Conservation (phyloP, 352 stramenopile species). For the Globisporangium sylvaticum region DNA sequence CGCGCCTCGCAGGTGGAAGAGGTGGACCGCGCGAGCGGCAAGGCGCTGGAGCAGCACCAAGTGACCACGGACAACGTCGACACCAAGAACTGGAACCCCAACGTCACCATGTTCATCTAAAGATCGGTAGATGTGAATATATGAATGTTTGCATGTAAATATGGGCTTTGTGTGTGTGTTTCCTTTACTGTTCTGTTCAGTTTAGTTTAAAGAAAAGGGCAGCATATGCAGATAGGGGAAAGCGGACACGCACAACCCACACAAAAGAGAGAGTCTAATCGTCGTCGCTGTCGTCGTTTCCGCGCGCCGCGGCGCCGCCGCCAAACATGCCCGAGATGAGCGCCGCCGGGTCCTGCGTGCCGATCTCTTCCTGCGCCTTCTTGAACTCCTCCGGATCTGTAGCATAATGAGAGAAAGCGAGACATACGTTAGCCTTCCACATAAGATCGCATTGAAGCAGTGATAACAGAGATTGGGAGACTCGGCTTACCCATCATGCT, state of each 20-base stretch:
- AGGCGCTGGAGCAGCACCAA: slow-evolving; percentile 44
- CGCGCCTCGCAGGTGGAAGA: slow-evolving; percentile 38
- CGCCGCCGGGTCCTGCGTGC: slow-evolving; percentile 57
- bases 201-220: background rate
- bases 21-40: slow-evolving; percentile 18
- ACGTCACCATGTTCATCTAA: slow-evolving; percentile 72
- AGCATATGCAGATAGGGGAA: background rate
- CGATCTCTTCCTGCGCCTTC: slow-evolving; percentile 83
- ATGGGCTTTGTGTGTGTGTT: background rate
- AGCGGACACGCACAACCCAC: background rate
- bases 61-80: slow-evolving; percentile 74
- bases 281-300: slow-evolving; percentile 68
- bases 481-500: slow-evolving; percentile 63
- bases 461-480: background rate
- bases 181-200: background rate
- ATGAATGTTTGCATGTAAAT: background rate
- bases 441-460: background rate
- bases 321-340: slow-evolving; percentile 75
- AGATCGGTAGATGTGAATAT: background rate
- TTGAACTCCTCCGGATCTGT: slow-evolving; percentile 86
- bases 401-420: background rate
- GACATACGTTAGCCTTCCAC: background rate
- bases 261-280: slow-evolving; percentile 36
- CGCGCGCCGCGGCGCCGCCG: slow-evolving; percentile 25
- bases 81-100: slow-evolving; percentile 63